A percentile compares a stretch with the other conserved stretches of the same genome.
Conservation (phyloP, 805 yeast genomes). For the Kodamaea leandrae region DNA sequence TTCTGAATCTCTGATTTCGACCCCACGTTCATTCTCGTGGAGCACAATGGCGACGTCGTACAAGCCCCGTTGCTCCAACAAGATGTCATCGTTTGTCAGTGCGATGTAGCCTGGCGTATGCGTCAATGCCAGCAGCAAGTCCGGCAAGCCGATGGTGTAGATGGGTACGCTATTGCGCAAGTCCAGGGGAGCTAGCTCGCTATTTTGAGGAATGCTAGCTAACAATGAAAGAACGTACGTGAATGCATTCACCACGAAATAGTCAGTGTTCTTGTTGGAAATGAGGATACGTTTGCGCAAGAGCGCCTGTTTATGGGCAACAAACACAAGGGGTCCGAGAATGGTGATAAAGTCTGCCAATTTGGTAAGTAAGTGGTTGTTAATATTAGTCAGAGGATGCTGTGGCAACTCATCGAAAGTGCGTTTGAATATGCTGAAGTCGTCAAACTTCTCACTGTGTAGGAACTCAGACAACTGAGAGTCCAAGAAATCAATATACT, state of each 20-base stretch:
- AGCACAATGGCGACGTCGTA: constrained; percentile 46
- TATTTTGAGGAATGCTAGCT: constrained; percentile 61
- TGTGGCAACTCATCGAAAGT: constrained; percentile 13
- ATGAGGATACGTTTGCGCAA: constrained; percentile 53
- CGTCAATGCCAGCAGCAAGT: constrained; percentile 33
- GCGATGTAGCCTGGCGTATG: constrained; percentile 48
- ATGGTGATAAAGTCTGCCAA: constrained; percentile 30
- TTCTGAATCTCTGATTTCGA: constrained; percentile 13
- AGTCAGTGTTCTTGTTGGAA: constrained; percentile 16
- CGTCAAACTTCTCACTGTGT: constrained; percentile 15
- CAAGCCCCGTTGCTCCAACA: constrained; percentile 49
- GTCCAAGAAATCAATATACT: constrained; percentile 36
- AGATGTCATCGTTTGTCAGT: constrained; percentile 63
- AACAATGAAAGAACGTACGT: constrained; percentile 58
- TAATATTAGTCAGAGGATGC: constrained; percentile 19
- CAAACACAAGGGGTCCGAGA: constrained; percentile 58
- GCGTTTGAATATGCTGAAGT: constrained; percentile 18
- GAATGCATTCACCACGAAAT: constrained; percentile 31
- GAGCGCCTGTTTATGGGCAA: constrained; percentile 60
- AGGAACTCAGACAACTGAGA: constrained; percentile 24
- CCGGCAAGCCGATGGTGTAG: constrained; percentile 64
- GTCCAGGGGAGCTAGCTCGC: constrained; percentile 19
- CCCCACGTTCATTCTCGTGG: constrained; percentile 13
- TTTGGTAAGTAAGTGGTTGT: constrained; percentile 42
- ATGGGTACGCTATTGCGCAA: constrained; percentile 34